phyloP scores from a whole-genome alignment of 495 filamentous ascomycete species.

The Penicillium daleae region DNA sequence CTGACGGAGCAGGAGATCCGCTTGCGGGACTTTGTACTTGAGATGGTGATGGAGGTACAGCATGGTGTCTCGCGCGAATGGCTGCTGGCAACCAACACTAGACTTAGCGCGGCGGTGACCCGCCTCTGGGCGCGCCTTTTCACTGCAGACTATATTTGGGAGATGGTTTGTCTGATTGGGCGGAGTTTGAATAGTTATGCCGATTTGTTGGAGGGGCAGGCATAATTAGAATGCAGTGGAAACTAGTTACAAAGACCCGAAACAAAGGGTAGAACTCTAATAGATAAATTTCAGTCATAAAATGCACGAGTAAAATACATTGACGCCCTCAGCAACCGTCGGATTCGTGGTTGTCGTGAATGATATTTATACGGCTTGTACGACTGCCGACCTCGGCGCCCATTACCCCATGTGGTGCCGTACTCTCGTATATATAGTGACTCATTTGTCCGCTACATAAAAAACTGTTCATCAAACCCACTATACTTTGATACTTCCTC shows the following conservation, averaged over 20 bases:
- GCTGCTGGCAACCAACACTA: slow-evolving; percentile 55
- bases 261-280: too few relatives aligned
- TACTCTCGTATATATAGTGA: neutral
- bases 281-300: too few relatives aligned
- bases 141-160: slow-evolving; percentile 68
- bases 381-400: neutral
- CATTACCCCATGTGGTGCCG: neutral
- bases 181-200: slow-evolving; percentile 65
- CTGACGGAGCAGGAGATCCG: slow-evolving; percentile 60
- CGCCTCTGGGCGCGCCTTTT: slow-evolving; percentile 71
- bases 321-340: neutral
- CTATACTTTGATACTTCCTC: neutral
- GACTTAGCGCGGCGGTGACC: slow-evolving; percentile 65
- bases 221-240: neutral
- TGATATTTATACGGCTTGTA: neutral
- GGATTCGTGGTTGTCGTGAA: neutral
- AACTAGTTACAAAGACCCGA: too few relatives aligned
- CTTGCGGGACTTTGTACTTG: slow-evolving; percentile 63
- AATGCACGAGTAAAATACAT: neutral
- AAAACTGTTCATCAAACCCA: neutral
- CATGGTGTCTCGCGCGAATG: slow-evolving; percentile 57
- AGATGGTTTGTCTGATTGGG: slow-evolving; percentile 67
- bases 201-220: slow-evolving; percentile 56
- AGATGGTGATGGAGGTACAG: slow-evolving; percentile 69
- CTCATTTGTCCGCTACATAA: neutral